These are phyloP conservation scores for Chimonanthus salicifolius DNA, from an alignment of 164 flowering plant genomes.

Conservation along the genomic window DNA sequence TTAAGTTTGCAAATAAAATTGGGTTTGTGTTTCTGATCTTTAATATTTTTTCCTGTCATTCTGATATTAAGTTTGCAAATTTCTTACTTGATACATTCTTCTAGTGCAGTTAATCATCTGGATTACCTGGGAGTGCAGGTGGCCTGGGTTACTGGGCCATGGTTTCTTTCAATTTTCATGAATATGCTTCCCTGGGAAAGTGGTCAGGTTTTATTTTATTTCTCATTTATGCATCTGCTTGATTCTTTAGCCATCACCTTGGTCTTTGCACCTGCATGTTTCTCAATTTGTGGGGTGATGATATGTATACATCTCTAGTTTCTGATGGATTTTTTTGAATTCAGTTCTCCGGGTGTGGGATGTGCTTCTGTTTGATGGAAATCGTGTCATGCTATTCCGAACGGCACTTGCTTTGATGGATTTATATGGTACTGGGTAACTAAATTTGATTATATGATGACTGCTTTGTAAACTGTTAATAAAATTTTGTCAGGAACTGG, in stretches of 20 bases:
- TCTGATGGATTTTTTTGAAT: conserved; percentile 3
- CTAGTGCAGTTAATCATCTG: conserved; percentile 84
- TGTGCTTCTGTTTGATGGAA: conserved; percentile 93
- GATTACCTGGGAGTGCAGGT: conserved; percentile 90
- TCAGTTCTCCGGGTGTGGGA: conserved; percentile 99
- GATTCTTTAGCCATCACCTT: background rate
- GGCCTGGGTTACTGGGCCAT: conserved; percentile 95
- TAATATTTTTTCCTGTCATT: background rate
- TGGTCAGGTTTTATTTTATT: conserved; percentile 18
- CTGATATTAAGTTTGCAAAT: conserved; percentile 6
- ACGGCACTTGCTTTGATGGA: conserved; percentile 97
- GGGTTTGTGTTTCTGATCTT: conserved; percentile 42
- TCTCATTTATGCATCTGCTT: conserved; percentile 1
- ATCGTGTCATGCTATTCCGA: conserved; percentile 88
- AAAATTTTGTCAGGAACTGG: background rate
- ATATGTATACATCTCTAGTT: background rate
- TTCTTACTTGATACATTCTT: conserved; percentile 10
- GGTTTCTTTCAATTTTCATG: conserved; percentile 96
- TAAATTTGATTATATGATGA: conserved; percentile 6
- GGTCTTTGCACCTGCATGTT: conserved; percentile 7
- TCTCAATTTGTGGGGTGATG: background rate
- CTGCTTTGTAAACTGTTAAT: background rate
- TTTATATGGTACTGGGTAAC: conserved; percentile 75
- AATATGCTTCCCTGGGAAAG: conserved; percentile 99
- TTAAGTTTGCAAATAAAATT: conserved; percentile 21